A percentile compares a stretch with the other conserved stretches of the same genome.
These are phyloP conservation scores for Lotmaria passim DNA, from an alignment of 208 protist species.

Conservation along the genomic window DNA sequence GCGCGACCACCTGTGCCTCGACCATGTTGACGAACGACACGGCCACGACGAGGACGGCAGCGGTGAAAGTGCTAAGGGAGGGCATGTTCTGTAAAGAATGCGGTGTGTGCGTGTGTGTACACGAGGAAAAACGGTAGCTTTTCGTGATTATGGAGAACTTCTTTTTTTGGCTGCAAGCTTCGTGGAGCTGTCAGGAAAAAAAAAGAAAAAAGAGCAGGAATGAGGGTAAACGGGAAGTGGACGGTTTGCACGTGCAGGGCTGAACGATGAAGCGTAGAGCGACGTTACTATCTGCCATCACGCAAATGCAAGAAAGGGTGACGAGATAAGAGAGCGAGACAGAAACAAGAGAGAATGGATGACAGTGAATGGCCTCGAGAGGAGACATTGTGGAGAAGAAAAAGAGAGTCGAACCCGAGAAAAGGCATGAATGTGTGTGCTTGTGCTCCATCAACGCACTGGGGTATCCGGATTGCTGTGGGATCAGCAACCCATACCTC, in stretches of 20 bases:
- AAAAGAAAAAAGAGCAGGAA: not conserved
- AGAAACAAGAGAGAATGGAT: not conserved
- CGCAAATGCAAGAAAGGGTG: not conserved
- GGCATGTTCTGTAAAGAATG: conserved; percentile 3
- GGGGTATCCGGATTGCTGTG: not conserved
- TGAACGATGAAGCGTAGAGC: conserved; percentile 16
- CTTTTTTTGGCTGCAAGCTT: conserved; percentile 11
- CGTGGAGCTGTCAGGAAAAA: conserved; percentile 13
- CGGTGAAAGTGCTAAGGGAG: conserved; percentile 13
- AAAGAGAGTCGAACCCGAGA: not conserved
- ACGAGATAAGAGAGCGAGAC: conserved; percentile 2
- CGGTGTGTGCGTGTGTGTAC: not conserved
- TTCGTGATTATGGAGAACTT: not conserved
- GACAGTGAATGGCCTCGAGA: too few relatives aligned
- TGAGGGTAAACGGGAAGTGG: not conserved
- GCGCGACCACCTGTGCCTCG: not conserved
- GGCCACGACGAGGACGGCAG: conserved; percentile 16
- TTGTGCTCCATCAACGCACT: too few relatives aligned
- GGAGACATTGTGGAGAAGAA: too few relatives aligned
- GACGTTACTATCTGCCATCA: conserved; percentile 1
- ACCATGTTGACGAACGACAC: conserved; percentile 16
- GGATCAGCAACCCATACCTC: not conserved
- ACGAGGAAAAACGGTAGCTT: conserved; percentile 1
- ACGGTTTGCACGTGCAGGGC: conserved; percentile 1
- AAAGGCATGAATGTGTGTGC: not conserved